These are phyloP conservation scores for Talaromyces sp. DNA, from an alignment of 2,329 filamentous ascomycete species.

Conservation along the genomic window DNA sequence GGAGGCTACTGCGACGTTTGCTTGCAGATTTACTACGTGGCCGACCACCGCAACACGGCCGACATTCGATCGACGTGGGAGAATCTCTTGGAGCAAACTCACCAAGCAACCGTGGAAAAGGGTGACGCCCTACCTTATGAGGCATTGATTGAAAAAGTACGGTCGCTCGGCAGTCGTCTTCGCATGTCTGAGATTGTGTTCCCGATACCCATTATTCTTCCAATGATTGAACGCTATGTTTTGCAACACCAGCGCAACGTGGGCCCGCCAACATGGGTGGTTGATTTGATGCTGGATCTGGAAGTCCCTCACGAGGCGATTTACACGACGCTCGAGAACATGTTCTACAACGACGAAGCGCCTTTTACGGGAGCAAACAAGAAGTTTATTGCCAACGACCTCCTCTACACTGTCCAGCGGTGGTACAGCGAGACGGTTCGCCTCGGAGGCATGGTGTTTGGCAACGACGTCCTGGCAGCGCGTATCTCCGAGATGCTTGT, in stretches of 20 bases:
- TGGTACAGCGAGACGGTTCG: constrained; percentile 59
- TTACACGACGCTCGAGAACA: constrained; percentile 58
- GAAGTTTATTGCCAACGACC: constrained; percentile 55
- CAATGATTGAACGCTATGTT: constrained; percentile 53
- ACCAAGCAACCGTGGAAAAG: constrained; percentile 49
- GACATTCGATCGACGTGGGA: constrained; percentile 84
- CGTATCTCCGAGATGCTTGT: constrained; percentile 43
- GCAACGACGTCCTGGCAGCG: constrained; percentile 55
- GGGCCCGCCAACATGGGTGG: constrained; percentile 53
- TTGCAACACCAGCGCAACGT: constrained; percentile 46
- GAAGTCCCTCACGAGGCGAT: constrained; percentile 59
- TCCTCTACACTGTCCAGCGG: constrained; percentile 56
- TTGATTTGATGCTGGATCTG: constrained; percentile 62
- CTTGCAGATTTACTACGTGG: constrained; percentile 84
- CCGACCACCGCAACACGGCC: constrained; percentile 82
- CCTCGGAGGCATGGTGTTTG: constrained; percentile 53
- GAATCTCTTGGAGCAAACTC: constrained; percentile 69
- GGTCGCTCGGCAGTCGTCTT: constrained; percentile 53
- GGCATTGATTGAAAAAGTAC: constrained; percentile 50
- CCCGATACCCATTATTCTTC: constrained; percentile 51
- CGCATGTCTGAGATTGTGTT: constrained; percentile 54
- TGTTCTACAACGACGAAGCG: constrained; percentile 64
- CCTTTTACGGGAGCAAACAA: constrained; percentile 59
- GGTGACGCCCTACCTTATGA: constrained; percentile 43
- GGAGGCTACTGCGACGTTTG: constrained; percentile 92